These are phyloP conservation scores for Phaffia australis DNA, from an alignment of 768 basidiomycete species.

Conservation along the genomic window DNA sequence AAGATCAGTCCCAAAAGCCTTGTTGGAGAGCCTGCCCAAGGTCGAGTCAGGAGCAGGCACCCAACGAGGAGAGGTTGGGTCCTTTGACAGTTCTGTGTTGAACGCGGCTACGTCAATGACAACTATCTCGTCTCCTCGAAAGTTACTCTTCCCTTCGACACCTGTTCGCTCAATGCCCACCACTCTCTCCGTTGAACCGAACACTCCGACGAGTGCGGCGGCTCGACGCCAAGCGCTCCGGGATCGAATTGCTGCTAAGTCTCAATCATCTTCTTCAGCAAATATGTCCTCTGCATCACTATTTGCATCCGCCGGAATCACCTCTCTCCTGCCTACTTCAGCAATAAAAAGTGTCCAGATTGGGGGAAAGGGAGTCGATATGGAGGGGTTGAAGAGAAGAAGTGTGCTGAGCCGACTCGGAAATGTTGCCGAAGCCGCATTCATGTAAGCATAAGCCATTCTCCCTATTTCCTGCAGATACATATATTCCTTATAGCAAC, in stretches of 20 bases:
- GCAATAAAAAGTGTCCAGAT: background rate
- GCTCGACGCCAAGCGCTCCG: constrained; percentile 17
- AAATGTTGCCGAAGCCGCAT: constrained; percentile 37
- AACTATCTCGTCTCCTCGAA: background rate
- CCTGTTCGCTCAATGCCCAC: constrained; percentile 1
- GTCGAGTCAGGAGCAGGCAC: no score
- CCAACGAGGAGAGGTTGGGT: no score
- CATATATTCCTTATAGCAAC: no score
- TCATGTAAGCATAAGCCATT: constrained; percentile 34
- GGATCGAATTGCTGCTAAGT: constrained; percentile 23
- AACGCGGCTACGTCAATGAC: background rate
- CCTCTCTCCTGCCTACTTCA: constrained; percentile 3
- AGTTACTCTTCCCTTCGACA: constrained; percentile 8
- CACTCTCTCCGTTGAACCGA: background rate
- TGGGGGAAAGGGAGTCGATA: constrained; percentile 1
- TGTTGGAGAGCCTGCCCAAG: constrained; percentile 1
- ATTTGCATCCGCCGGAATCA: constrained; percentile 4
- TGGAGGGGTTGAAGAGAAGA: constrained; percentile 32
- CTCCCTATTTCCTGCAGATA: background rate
- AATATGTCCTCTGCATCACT: background rate
- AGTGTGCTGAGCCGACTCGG: constrained; percentile 37
- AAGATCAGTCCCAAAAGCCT: constrained; percentile 11
- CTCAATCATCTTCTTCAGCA: background rate
- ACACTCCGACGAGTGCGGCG: background rate
- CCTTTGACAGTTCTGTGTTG: no score